Conservation (phyloP, 2,329 filamentous ascomycete genomes). For the Calonectria ilicicola region DNA sequence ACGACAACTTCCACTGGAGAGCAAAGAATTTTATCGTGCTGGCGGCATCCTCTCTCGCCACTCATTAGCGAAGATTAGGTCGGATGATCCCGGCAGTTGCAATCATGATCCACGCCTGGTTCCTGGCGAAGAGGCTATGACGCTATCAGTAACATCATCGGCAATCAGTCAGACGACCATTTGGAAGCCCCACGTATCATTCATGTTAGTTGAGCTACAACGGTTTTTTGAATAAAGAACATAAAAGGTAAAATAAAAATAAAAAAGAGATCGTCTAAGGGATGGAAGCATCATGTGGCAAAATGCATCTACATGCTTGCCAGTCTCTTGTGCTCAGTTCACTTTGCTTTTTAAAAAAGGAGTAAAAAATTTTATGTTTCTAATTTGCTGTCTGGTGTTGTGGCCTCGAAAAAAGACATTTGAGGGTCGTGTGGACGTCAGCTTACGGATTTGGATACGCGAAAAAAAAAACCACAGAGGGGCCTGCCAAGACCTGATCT, state of each 20-base stretch:
- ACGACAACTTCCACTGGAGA: neutral
- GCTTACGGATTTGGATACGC: conserved; percentile 9
- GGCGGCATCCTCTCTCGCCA: conserved; percentile 9
- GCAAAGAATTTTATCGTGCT: neutral
- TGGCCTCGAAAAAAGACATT: neutral
- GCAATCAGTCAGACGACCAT: conserved; percentile 22
- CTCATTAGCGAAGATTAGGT: neutral
- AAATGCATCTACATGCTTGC: too few relatives aligned
- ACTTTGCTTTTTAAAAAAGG: neutral
- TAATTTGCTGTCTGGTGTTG: neutral
- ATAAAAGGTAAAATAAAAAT: neutral
- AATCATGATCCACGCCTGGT: conserved; percentile 9
- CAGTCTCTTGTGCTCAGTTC: too few relatives aligned
- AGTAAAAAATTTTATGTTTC: neutral
- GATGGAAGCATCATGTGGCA: too few relatives aligned
- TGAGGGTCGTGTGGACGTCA: neutral
- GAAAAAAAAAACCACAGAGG: neutral
- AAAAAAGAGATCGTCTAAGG: neutral
- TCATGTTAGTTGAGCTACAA: neutral
- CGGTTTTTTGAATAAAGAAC: too few relatives aligned
- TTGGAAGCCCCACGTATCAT: neutral
- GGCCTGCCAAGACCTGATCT: neutral
- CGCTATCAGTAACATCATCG: conserved; percentile 6
- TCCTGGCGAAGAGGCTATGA: conserved; percentile 9
- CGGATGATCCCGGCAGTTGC: conserved; percentile 18